Conservation (phyloP, 805 yeast genomes). For the Spathaspora boniae region DNA sequence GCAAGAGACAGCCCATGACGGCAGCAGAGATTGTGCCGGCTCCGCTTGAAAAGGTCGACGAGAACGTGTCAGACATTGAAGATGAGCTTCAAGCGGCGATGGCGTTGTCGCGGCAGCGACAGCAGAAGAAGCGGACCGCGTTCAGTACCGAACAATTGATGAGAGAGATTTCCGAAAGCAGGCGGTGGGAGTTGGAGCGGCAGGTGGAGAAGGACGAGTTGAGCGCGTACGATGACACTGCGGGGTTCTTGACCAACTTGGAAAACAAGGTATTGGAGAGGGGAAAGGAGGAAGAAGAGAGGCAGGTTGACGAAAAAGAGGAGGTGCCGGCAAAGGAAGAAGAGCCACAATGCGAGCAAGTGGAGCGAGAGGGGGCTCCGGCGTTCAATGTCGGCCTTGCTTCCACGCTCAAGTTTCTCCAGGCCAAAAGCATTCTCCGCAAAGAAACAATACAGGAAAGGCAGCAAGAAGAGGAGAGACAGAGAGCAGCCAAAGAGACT, state of each 20-base stretch:
- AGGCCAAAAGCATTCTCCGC: slow-evolving; percentile 18
- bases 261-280: slow-evolving; percentile 2
- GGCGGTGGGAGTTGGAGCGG: slow-evolving; percentile 15
- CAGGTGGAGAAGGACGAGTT: slow-evolving; percentile 10
- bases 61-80: slow-evolving; percentile 16
- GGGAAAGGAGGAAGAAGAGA: background rate
- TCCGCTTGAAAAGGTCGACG: slow-evolving; percentile 16
- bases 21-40: background rate
- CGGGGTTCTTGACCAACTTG: slow-evolving; percentile 33
- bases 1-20: background rate
- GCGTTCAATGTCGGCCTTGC: slow-evolving; percentile 20
- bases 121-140: slow-evolving; percentile 21
- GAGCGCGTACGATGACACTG: slow-evolving; percentile 32
- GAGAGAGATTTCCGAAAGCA: slow-evolving; percentile 25
- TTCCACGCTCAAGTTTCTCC: slow-evolving; percentile 25
- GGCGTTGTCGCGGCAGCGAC: slow-evolving; percentile 20
- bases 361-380: slow-evolving; percentile 8
- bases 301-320: background rate
- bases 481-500: slow-evolving; percentile 24
- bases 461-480: slow-evolving; percentile 15
- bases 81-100: slow-evolving; percentile 32
- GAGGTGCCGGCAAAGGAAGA: background rate
- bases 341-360: too few relatives aligned
- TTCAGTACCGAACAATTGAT: slow-evolving; percentile 32
- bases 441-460: slow-evolving; percentile 6